Base-by-base conservation (phyloP, 2,329 filamentous ascomycete genomes). In the Aphanocladium album region DNA sequence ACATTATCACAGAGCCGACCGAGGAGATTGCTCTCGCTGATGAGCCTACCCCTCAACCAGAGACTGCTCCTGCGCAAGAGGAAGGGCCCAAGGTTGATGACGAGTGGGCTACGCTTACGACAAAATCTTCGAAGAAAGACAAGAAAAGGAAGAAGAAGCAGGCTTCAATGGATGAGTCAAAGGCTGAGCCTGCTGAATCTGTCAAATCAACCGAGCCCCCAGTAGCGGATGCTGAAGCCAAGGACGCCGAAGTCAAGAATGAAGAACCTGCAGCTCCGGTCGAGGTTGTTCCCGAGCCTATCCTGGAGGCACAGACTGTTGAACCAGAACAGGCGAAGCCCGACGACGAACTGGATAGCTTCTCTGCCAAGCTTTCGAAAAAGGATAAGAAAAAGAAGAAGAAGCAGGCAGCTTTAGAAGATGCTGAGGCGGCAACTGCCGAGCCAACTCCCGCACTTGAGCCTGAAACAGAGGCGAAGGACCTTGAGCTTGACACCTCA, bases 311-410 rank as follows among this genome's bases (percentile, higher is more conserved):
- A 33, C 23, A 51, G 23, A 49, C 21, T 50, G 16, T 30, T 30
- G 54, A 57, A 21, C 39, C 49, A 33, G 54, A 47, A 19, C 25
- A 64, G 25, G 23, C 50, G 21, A 55, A 17, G 19, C 66, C 68
- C 62, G 65, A 70, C 64, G 68, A 72, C 65, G 68, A 69, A 61
- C 65, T 64, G 63, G 68, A 67, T 71, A 68, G 69, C 64, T 68
- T 67, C 60, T 68, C 65, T 66, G 64, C 65, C 49, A 69, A 67
- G 62, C 63, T 63, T 62, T 67, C 69, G 57, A 67, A 72, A 62
- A 72, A 70, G 62, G 68, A 71, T 61, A 72, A 73, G 61, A 69
- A 69, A 59, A 70, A 74, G 62, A 73, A 73, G 58, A 52, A 49
- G 50, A 60, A 55, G 50, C 62, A 53, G 27, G 8, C 47, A 46